Percentiles rank a stretch among this genome's conserved stretches.
Conservation (phyloP, 371 early-diverging fungal genomes). For the Circinella minor region DNA sequence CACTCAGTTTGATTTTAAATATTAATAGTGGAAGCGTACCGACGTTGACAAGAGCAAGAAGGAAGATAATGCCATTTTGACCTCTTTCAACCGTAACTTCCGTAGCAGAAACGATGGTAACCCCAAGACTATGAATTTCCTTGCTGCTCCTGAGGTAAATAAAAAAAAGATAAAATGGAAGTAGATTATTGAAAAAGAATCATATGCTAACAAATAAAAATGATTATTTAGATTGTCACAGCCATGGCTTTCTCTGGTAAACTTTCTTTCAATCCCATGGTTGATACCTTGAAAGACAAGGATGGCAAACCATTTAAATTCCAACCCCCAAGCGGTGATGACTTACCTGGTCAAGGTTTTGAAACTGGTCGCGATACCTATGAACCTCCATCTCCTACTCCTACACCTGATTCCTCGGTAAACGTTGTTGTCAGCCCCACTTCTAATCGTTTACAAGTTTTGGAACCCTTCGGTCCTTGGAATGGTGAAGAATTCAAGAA, state of each 20-base stretch:
- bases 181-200: neutral
- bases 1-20: too few species aligned
- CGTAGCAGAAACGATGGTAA: constrained; percentile 95
- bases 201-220: neutral
- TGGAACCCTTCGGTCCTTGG: constrained; percentile 84
- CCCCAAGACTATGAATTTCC: constrained; percentile 92
- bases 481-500: constrained; percentile 80
- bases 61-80: constrained; percentile 88
- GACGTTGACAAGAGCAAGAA: constrained; percentile 62
- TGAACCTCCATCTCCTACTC: constrained; percentile 63
- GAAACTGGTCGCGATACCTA: constrained; percentile 76
- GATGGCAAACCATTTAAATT: constrained; percentile 81
- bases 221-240: constrained; percentile 72
- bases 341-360: constrained; percentile 87
- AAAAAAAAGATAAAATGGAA: neutral
- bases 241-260: constrained; percentile 91
- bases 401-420: constrained; percentile 59
- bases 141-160: constrained; percentile 88
- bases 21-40: constrained; percentile 86
- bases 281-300: constrained; percentile 75
- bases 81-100: constrained; percentile 98
- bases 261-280: constrained; percentile 91
- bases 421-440: constrained; percentile 71
- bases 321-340: constrained; percentile 82
- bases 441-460: constrained; percentile 85